Percentiles rank a stretch among this genome's conserved stretches.
Conservation (phyloP, 2,329 filamentous ascomycete species). For the Fusarium humuli region DNA sequence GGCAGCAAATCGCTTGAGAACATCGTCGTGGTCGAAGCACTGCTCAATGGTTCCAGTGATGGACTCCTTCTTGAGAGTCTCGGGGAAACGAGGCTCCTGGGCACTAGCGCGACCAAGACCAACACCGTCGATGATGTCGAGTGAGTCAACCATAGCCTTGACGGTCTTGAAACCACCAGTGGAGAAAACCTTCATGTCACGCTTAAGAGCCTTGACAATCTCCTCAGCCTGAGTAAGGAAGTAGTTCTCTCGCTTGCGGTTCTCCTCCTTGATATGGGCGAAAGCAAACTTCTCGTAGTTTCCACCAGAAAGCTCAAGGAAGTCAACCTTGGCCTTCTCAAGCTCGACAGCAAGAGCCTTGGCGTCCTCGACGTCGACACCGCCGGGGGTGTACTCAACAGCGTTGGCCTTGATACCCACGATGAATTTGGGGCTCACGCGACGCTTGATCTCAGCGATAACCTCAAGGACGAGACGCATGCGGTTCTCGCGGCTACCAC, state of each 20-base stretch:
- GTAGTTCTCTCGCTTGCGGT: conserved; percentile 65
- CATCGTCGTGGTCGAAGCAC: conserved; percentile 18
- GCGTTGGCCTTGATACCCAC: conserved; percentile 67
- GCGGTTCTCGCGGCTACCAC: conserved; percentile 58
- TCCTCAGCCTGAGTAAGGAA: conserved; percentile 68
- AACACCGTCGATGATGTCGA: conserved; percentile 21
- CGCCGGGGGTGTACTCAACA: conserved; percentile 64
- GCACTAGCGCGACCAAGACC: conserved; percentile 21
- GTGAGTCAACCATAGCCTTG: conserved; percentile 26
- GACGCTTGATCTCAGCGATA: conserved; percentile 58
- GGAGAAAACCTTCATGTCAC: conserved; percentile 29
- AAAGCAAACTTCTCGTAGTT: conserved; percentile 67
- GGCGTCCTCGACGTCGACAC: conserved; percentile 62
- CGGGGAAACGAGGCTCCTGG: conserved; percentile 19
- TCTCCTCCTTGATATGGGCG: conserved; percentile 62
- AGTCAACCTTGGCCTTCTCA: conserved; percentile 62
- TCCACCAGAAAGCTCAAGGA: conserved; percentile 69
- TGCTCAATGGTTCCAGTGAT: conserved; percentile 15
- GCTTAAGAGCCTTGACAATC: conserved; percentile 53
- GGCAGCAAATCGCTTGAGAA: conserved; percentile 11
- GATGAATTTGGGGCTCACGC: conserved; percentile 55
- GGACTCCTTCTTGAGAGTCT: conserved; percentile 3
- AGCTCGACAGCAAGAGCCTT: conserved; percentile 58
- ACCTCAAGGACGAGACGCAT: conserved; percentile 58
- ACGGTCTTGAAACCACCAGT: conserved; percentile 30